Evolutionary conservation across 1,284 basidiomycete genomes (phyloP), one percentile per base, ranked within the genome.

Genomic region (Hypsizygus ulmarius): DNA sequence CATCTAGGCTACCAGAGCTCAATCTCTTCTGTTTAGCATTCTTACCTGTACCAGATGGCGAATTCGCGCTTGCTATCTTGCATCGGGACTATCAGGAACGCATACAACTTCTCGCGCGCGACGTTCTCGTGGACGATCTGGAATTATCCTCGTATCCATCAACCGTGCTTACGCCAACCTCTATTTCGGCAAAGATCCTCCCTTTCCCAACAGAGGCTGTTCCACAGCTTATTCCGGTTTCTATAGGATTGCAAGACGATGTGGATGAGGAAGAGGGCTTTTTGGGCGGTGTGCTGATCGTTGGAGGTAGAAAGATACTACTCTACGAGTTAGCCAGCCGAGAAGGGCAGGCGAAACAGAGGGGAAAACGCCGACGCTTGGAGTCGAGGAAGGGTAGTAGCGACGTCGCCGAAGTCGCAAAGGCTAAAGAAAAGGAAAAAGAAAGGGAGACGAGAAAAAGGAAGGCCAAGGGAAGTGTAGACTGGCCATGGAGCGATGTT

Each of bases 11-110:
- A 32, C 78, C 81, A 5, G 90, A 94, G 59, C 68, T 89, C 47
- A 91, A 85, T 57, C 68, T 95, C 2, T 71, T 93, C 15, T 78
- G 84, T 11, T 61, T 93, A 15, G 71, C 78, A 1, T 90, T 93
- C 67, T 62, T 91, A 8, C 72, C 82, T 25, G 57, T 53, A 30
- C 61, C 44, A 39, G 70, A 67, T 1, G 70, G 74, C n/a, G 71
- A 74, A 10, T 77, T 78, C 37, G 67, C 78, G 0, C 62, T 94
- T 27, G 81, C 79, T 2, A 82, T 94, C 46, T 68, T 93, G 3
- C 78, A 89, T 51, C 64, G 82, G 11, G 81, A 93, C 57, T 78
- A 83, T 58, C 71, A 79, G 39, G 74, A 78, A 41, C 73, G 75
- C 12, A 65, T 86, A 2, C 83, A 84, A 43, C 71, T 87, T 16